Base-by-base conservation (phyloP, 1,284 basidiomycete genomes). In the Malassezia brasiliensis region DNA sequence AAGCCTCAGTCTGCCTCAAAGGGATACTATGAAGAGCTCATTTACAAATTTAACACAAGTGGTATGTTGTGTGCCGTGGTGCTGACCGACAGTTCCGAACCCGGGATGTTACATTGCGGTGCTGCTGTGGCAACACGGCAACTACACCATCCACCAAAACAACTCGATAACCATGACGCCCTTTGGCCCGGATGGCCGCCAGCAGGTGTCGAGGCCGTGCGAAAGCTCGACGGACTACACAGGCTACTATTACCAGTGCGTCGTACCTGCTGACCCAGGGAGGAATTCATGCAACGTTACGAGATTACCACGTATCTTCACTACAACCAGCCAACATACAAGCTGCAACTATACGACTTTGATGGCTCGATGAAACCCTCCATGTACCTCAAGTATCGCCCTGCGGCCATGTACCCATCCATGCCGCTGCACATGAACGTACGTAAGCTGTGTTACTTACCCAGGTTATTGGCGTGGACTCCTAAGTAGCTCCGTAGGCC, bases 81-180 rank as follows among this genome's bases (percentile, higher is more conserved):
- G 14, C 17, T 50, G 17, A 25, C 38, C 30, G 17, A 22, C 48
- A 54, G 46, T 61, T 7, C 38, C 54, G 11, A 62, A 65, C 31
- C 72, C 69, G 3, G 57, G 64, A 17, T 75, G 73, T 56, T 66
- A 67, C 22, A 61, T 58, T 32, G 61, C 61, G 7, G 62, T 68
- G 39, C 61, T 75, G 20, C 59, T 74, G 42, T 75, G 69, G 69
- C 73, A 75, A 54, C 73, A 75, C 51, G 73, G 73, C 38, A 65
- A 58, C 52, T 74, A 67, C 55, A 54, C 59, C 3, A 56, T 71
- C 12, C 60, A 66, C 57, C 2, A 45, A 25, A 69, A 74, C 47
- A 63, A 39, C n/a, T 45, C 63, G 15, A 45, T 69, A 14, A 54
- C 52, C 1, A 59, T 66, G 36, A 56, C 47, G 15, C 66, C 66